These are phyloP conservation scores for Pseudodiploospora longispora DNA, from an alignment of 2,329 filamentous ascomycete species.

Conservation along the genomic window DNA sequence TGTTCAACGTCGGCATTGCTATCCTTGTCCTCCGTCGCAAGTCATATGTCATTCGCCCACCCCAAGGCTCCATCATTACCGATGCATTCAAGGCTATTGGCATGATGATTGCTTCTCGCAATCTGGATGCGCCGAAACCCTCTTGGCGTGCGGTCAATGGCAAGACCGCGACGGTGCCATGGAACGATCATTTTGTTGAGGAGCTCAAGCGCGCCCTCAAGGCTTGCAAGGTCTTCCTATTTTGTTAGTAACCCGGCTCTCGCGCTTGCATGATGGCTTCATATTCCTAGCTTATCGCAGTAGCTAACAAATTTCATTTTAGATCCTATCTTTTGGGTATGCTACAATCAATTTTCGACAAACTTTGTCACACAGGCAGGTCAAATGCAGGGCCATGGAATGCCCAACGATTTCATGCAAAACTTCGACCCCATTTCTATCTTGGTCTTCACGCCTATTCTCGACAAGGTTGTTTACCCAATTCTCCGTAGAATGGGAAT, in stretches of 20 bases:
- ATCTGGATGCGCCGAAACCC: slow-evolving; percentile 56
- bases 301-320: slow-evolving; percentile 1
- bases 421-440: slow-evolving; percentile 61
- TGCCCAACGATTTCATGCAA: slow-evolving; percentile 63
- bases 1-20: slow-evolving; percentile 53
- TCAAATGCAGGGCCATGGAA: slow-evolving; percentile 51
- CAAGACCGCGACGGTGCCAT: slow-evolving; percentile 36
- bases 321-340: slow-evolving; percentile 58
- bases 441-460: slow-evolving; percentile 57
- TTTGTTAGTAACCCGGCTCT: slow-evolving; percentile 29
- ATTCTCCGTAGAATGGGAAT: slow-evolving; percentile 48
- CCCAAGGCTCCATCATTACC: slow-evolving; percentile 55
- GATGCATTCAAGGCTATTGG: slow-evolving; percentile 49
- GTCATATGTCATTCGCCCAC: slow-evolving; percentile 42
- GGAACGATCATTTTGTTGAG: slow-evolving; percentile 64
- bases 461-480: slow-evolving; percentile 55
- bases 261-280: too few species aligned
- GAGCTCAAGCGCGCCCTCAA: slow-evolving; percentile 58
- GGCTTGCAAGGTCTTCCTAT: slow-evolving; percentile 65
- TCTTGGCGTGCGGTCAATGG: slow-evolving; percentile 50
- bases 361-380: slow-evolving; percentile 58
- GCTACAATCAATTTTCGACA: slow-evolving; percentile 59
- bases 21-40: slow-evolving; percentile 41
- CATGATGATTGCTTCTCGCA: slow-evolving; percentile 33
- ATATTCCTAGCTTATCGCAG: neutral